These are phyloP conservation scores for Volvariella volvacea DNA, from an alignment of 1,284 basidiomycete species.

Conservation along the genomic window DNA sequence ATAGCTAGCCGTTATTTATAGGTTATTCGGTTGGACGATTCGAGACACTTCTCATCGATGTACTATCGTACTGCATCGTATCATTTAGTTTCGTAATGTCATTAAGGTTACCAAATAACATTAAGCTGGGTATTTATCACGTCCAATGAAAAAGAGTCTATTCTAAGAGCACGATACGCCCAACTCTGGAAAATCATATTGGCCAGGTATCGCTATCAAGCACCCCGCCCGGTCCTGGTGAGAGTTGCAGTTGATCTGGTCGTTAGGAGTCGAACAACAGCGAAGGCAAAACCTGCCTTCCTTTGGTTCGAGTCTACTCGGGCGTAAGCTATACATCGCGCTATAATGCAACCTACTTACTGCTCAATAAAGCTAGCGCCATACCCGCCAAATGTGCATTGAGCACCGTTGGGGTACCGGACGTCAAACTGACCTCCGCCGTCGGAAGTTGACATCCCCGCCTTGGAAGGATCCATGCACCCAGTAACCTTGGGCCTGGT, in stretches of 20 bases:
- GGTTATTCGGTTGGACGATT: too few species aligned
- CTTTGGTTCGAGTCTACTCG: conserved; percentile 36
- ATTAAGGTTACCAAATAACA: too few species aligned
- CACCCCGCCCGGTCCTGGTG: conserved; percentile 41
- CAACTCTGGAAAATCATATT: conserved; percentile 29
- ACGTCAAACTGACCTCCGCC: conserved; percentile 44
- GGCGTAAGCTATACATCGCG: neutral
- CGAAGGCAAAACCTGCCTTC: conserved; percentile 41
- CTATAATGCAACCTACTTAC: conserved; percentile 21
- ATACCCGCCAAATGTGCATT: conserved; percentile 43
- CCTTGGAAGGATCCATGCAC: conserved; percentile 37
- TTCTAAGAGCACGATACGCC: conserved; percentile 27
- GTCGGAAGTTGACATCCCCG: conserved; percentile 28
- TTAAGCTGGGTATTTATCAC: too few species aligned
- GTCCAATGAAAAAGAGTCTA: neutral
- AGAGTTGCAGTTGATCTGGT: conserved; percentile 45
- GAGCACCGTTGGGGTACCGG: conserved; percentile 45
- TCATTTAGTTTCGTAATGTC: too few species aligned
- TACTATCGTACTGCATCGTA: too few species aligned
- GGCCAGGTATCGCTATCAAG: conserved; percentile 34
- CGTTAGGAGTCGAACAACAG: conserved; percentile 34
- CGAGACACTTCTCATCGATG: too few species aligned
- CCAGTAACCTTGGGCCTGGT: conserved; percentile 34
- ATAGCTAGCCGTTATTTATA: too few species aligned
- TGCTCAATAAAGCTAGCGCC: conserved; percentile 46